These are phyloP conservation scores for Pichia paraexigua DNA, from an alignment of 805 yeast species.

Conservation along the genomic window DNA sequence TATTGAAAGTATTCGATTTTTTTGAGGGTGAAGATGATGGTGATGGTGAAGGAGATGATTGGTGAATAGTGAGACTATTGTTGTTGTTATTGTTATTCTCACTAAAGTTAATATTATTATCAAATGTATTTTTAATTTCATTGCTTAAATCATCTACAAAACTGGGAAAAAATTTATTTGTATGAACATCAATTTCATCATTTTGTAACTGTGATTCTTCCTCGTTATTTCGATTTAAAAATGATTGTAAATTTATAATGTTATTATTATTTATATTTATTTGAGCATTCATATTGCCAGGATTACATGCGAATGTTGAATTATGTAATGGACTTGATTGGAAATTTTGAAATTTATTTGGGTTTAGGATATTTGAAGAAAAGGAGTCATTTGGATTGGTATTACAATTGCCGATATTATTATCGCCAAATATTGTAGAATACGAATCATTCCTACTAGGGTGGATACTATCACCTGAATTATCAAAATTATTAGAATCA, in stretches of 20 bases:
- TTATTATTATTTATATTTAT: background rate
- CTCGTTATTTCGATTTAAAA: background rate
- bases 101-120: background rate
- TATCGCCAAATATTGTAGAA: background rate
- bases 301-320: background rate
- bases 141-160: conserved; percentile 6
- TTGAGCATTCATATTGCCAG: background rate
- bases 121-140: background rate
- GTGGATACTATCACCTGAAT: background rate
- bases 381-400: background rate
- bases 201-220: background rate
- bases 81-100: background rate
- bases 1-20: background rate
- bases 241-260: background rate
- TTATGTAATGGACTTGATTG: background rate
- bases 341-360: conserved; percentile 1
- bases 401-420: background rate
- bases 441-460: background rate
- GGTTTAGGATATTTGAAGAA: background rate
- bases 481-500: background rate
- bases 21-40: background rate
- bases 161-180: background rate
- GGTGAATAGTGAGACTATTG: background rate
- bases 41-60: conserved; percentile 8
- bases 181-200: background rate